A percentile compares a stretch with the other conserved stretches of the same genome.
phyloP scores from a whole-genome alignment of 805 yeast genomes.

The Yarrowia sp. region DNA sequence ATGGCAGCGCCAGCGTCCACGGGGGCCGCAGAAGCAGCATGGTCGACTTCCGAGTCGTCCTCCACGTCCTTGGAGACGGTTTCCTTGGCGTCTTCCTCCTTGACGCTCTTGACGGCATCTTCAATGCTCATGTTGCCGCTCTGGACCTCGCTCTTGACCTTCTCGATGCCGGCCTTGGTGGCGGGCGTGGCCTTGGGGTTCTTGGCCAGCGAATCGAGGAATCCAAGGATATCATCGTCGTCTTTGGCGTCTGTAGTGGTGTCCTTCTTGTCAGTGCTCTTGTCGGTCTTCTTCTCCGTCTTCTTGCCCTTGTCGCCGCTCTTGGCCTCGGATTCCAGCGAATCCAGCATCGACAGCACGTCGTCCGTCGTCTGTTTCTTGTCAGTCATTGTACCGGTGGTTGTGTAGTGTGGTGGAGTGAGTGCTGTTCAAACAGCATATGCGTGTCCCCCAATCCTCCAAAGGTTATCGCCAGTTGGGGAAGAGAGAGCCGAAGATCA shows the following conservation, averaged over 20 bases:
- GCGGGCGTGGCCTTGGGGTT: constrained; percentile 40
- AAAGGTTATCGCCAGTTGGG: constrained; percentile 25
- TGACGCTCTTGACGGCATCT: constrained; percentile 23
- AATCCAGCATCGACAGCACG: constrained; percentile 53
- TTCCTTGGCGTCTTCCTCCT: constrained; percentile 15
- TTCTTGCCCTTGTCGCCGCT: constrained; percentile 39
- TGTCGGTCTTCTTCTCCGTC: constrained; percentile 31
- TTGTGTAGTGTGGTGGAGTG: background rate
- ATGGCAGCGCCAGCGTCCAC: constrained; percentile 46
- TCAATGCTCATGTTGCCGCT: constrained; percentile 32
- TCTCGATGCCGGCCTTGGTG: constrained; percentile 26
- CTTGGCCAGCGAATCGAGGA: constrained; percentile 52
- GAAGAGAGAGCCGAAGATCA: too few species aligned
- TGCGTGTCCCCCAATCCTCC: constrained; percentile 28
- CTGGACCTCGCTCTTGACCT: constrained; percentile 32
- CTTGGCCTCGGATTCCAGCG: constrained; percentile 48
- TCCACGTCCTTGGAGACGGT: background rate
- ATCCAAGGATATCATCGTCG: constrained; percentile 55
- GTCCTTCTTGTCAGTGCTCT: background rate
- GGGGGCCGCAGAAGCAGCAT: constrained; percentile 12
- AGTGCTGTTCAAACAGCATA: background rate
- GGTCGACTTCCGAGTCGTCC: constrained; percentile 8
- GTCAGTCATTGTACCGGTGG: constrained; percentile 20
- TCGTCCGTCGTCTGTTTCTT: constrained; percentile 48
- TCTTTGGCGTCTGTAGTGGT: constrained; percentile 36